Evolutionary conservation across 2,329 filamentous ascomycete genomes (phyloP).

Genomic region (Pseudogymnoascus sp.): DNA sequence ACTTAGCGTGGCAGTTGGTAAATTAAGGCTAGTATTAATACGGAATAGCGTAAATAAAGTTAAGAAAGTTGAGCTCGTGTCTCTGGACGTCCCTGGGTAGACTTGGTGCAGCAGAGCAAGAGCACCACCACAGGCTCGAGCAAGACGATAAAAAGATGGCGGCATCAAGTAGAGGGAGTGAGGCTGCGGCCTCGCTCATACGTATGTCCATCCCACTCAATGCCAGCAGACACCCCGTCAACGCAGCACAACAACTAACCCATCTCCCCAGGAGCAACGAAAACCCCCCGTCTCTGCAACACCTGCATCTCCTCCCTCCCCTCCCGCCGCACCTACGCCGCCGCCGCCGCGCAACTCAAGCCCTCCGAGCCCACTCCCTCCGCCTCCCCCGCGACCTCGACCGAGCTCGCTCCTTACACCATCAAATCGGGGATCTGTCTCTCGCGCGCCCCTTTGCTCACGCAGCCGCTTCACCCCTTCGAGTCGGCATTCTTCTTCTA

Average conservation of each 20-base stretch:
- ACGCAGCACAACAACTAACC: not conserved
- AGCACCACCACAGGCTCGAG: slow-evolving; percentile 6
- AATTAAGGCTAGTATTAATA: not conserved
- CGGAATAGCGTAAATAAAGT: slow-evolving; percentile 4
- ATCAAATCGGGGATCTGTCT: slow-evolving; percentile 66
- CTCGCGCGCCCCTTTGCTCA: slow-evolving; percentile 80
- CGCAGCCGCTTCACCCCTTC: slow-evolving; percentile 73
- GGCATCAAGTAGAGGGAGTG: slow-evolving; percentile 48
- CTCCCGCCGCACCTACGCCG: slow-evolving; percentile 21
- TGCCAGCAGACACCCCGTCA: not conserved
- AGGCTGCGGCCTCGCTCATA: slow-evolving; percentile 40
- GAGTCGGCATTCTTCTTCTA: slow-evolving; percentile 94
- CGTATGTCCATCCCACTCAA: slow-evolving; percentile 33
- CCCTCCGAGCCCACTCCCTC: slow-evolving; percentile 18
- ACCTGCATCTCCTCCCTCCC: slow-evolving; percentile 18
- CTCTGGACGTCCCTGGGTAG: not conserved
- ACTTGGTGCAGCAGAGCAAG: not conserved
- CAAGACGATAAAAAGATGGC: slow-evolving; percentile 33
- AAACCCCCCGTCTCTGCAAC: slow-evolving; percentile 23
- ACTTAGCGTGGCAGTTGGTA: not conserved
- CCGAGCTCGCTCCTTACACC: slow-evolving; percentile 27
- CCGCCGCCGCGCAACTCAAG: slow-evolving; percentile 23
- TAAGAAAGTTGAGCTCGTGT: slow-evolving; percentile 9
- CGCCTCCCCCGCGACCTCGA: slow-evolving; percentile 14
- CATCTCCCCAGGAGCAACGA: slow-evolving; percentile 19